These are phyloP conservation scores for Prunus fruticosa DNA, from an alignment of 306 rosid species.

Conservation along the genomic window DNA sequence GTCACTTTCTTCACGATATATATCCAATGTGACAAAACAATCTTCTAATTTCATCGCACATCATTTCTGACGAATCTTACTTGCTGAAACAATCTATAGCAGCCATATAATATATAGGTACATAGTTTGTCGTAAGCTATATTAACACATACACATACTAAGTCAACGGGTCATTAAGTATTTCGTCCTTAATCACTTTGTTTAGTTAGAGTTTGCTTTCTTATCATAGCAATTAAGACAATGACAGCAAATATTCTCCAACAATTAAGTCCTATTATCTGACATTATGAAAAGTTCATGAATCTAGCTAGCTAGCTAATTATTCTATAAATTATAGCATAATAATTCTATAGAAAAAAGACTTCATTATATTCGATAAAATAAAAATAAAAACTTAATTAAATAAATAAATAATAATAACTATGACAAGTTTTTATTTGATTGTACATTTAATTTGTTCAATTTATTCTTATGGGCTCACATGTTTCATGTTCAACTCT, in stretches of 20 bases:
- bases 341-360: too few relatives aligned
- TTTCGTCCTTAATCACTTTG: neutral
- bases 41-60: neutral
- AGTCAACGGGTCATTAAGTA: neutral
- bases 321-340: too few relatives aligned
- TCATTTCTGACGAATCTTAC: neutral
- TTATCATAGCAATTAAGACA: neutral
- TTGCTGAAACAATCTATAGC: neutral
- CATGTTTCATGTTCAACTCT: too few relatives aligned
- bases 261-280: neutral
- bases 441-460: too few relatives aligned
- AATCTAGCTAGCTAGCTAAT: neutral
- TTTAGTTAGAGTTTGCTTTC: neutral
- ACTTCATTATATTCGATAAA: too few relatives aligned
- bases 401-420: too few relatives aligned
- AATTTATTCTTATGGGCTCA: too few relatives aligned
- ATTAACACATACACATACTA: neutral
- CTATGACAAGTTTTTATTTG: too few relatives aligned
- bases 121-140: neutral
- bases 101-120: neutral
- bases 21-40: neutral
- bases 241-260: neutral
- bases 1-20: neutral
- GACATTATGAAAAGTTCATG: neutral
- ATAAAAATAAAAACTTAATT: too few relatives aligned